Evolutionary conservation across 257 asterid species (phyloP), one percentile per base, ranked within the genome.

Genomic region (Plectranthus barbatus): DNA sequence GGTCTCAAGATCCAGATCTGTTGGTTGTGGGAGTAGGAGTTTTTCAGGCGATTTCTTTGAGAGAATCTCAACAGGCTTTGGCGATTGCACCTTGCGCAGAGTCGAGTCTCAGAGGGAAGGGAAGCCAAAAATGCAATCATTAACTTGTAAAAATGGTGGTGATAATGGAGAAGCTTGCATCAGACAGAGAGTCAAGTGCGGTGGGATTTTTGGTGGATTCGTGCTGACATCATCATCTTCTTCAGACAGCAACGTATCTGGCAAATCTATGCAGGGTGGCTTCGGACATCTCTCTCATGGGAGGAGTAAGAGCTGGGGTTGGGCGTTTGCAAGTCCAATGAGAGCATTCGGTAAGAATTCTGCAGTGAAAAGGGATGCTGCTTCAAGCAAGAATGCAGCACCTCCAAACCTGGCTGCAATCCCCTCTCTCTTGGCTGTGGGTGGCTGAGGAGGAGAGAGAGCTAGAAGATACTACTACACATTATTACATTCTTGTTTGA

Each of bases 251-350:
- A 44, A 76, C 91, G 34, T 79, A 81, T 79, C 83, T 7, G 75
- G 54, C 9, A 55, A 81, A 17, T 56, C 76, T 26, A 48, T 47
- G 23, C 41, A 72, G 34, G 57, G 36, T 31, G 36, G 72, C 12
- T 64, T 66, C 19, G 73, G 82, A 7, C 69, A 64, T 45, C 76
- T 77, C 49, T 79, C 79, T 34, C 84, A 84, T 77, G 91, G 86
- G 74, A 86, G 93, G 80, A 89, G 75, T 51, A 92, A 56, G 58
- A 92, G 95, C 65, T 92, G 97, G 98, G 93, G 88, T 0, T 89
- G 98, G 97, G 97, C 95, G 49, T 74, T 90, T 71, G 97, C 97
- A 29, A 86, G 96, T 55, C 99, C 99, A 10, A 84, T 93, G 81
- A 87, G 96, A 57, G 95, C 94, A 40, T 93, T 90, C 70, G 77